A percentile compares a stretch with the other conserved stretches of the same genome.
phyloP scores from a whole-genome alignment of 2,329 filamentous ascomycete species.

The Clarireedia homoeocarpa region DNA sequence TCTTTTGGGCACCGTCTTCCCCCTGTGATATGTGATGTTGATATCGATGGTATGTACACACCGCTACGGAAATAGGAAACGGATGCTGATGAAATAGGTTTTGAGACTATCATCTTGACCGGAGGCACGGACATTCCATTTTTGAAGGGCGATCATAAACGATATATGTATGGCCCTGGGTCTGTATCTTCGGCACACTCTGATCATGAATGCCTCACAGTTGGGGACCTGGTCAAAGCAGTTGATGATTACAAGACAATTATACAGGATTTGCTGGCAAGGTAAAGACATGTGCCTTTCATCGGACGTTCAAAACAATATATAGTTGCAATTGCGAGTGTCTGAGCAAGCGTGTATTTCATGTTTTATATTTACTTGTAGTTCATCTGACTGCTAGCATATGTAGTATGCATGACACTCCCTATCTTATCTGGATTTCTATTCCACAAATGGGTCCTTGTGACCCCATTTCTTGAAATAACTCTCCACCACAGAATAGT shows the following conservation, averaged over 20 bases:
- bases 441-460: too few species aligned
- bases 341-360: too few species aligned
- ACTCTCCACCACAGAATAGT: too few species aligned
- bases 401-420: too few species aligned
- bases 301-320: neutral
- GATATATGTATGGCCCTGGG: neutral
- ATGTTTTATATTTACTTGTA: too few species aligned
- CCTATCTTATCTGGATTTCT: too few species aligned
- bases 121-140: neutral
- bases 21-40: slow-evolving; percentile 65
- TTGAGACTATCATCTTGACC: neutral
- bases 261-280: neutral
- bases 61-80: neutral
- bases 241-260: neutral
- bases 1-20: slow-evolving; percentile 63
- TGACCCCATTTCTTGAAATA: too few species aligned
- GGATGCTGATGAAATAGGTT: neutral
- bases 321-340: too few species aligned
- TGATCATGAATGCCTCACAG: neutral
- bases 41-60: slow-evolving; percentile 41
- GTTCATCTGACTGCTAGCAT: too few species aligned
- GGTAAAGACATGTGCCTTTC: neutral
- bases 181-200: neutral
- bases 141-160: neutral
- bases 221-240: neutral